These are phyloP conservation scores for Physcomitrellopsis africana DNA, from an alignment of 225 moss, liverwort and hornwort genomes.

Conservation along the genomic window DNA sequence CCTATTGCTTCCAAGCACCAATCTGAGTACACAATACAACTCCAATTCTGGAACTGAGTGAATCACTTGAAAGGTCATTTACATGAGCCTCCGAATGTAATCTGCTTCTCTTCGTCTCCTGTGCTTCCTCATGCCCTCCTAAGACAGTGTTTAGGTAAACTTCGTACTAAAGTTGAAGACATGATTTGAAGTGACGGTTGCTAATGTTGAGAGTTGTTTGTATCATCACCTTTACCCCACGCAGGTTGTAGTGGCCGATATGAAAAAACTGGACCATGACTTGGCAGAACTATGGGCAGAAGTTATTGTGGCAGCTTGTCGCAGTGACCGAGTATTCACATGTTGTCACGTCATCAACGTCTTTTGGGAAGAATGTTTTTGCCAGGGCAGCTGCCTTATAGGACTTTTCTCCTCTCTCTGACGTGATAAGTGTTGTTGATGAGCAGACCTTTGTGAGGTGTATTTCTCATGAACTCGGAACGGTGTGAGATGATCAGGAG, in stretches of 20 bases:
- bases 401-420: constrained; percentile 78
- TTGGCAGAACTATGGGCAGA: constrained; percentile 97
- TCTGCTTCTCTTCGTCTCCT: too few relatives aligned
- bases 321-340: constrained; percentile 79
- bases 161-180: too few relatives aligned
- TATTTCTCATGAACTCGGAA: constrained; percentile 19
- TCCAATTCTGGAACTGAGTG: too few relatives aligned
- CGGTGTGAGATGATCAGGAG: background rate
- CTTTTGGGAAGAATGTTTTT: constrained; percentile 87
- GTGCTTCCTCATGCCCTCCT: too few relatives aligned
- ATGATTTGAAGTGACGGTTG: background rate
- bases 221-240: background rate
- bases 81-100: too few relatives aligned
- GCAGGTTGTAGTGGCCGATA: constrained; percentile 89
- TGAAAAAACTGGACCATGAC: constrained; percentile 70
- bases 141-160: too few relatives aligned
- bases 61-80: too few relatives aligned
- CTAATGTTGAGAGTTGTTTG: background rate
- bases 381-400: constrained; percentile 85
- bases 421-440: constrained; percentile 79
- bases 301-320: constrained; percentile 59
- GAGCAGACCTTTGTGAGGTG: constrained; percentile 89
- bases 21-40: too few relatives aligned
- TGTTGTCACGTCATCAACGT: constrained; percentile 73
- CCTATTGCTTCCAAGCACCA: too few relatives aligned